Conservation (phyloP, 2,329 filamentous ascomycete species). For the Colletotrichum neosansevieriae region DNA sequence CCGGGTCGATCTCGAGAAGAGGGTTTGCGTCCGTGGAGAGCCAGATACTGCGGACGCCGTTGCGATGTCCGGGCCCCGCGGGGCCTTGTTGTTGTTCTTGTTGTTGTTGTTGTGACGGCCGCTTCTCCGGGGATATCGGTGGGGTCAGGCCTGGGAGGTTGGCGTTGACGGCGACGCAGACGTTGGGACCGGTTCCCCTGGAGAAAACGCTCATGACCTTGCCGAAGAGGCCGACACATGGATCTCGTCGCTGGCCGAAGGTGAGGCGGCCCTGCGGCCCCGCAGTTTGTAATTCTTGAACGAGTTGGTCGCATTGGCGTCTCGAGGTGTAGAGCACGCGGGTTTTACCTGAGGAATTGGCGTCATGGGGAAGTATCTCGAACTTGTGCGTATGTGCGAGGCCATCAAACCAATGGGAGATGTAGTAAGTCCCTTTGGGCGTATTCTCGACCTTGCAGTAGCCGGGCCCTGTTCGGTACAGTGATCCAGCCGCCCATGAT, state of each 20-base stretch:
- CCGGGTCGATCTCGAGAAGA: slow-evolving; percentile 73
- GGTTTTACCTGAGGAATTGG: slow-evolving; percentile 42
- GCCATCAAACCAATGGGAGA: slow-evolving; percentile 86
- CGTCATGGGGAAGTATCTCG: slow-evolving; percentile 65
- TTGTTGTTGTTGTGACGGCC: not conserved
- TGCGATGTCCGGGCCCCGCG: slow-evolving; percentile 38
- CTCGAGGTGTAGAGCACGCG: slow-evolving; percentile 79
- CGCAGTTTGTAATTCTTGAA: slow-evolving; percentile 69
- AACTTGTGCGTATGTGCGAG: slow-evolving; percentile 80
- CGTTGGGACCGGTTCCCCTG: slow-evolving; percentile 61
- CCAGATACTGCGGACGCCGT: slow-evolving; percentile 60
- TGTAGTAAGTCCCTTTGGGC: slow-evolving; percentile 68
- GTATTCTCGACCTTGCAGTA: slow-evolving; percentile 70
- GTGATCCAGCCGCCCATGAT: slow-evolving; percentile 74
- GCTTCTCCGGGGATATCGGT: slow-evolving; percentile 19
- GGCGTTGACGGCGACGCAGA: slow-evolving; percentile 74
- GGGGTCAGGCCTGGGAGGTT: slow-evolving; percentile 70
- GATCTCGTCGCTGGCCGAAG: slow-evolving; percentile 80
- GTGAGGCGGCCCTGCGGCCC: slow-evolving; percentile 69
- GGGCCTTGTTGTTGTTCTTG: slow-evolving; percentile 5
- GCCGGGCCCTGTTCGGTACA: slow-evolving; percentile 82
- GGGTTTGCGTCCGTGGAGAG: slow-evolving; percentile 66
- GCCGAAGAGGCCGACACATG: slow-evolving; percentile 78
- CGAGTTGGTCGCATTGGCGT: slow-evolving; percentile 72
- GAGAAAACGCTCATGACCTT: slow-evolving; percentile 76